A percentile compares a stretch with the other conserved stretches of the same genome.
Evolutionary conservation across 148 eudicot species (phyloP).

Genomic region (Heliamphora exappendiculata): DNA sequence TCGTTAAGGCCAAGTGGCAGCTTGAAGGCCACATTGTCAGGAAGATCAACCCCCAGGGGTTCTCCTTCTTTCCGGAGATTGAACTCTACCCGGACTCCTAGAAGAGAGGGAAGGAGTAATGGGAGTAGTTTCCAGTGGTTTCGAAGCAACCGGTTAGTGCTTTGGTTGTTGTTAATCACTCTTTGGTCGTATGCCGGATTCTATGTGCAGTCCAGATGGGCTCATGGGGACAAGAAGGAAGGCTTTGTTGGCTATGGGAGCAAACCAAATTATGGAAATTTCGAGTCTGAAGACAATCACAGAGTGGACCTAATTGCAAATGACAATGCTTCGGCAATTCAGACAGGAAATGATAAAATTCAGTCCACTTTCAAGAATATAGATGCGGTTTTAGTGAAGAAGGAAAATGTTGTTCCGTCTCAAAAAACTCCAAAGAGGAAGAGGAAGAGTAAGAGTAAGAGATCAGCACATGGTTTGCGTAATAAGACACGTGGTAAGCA

Average conservation of each 20-base stretch:
- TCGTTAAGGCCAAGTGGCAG: conserved; percentile 35
- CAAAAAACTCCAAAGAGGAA: conserved; percentile 25
- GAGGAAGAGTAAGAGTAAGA: conserved; percentile 37
- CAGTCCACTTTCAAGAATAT: conserved; percentile 19
- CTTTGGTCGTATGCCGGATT: conserved; percentile 96
- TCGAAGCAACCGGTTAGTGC: conserved; percentile 64
- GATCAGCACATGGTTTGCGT: conserved; percentile 37
- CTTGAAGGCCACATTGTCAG: conserved; percentile 71
- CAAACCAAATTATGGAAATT: conserved; percentile 24
- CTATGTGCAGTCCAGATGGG: conserved; percentile 94
- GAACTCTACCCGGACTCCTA: conserved; percentile 61
- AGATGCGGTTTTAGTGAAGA: conserved; percentile 27
- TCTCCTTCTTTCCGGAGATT: conserved; percentile 77
- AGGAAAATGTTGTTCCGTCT: conserved; percentile 21
- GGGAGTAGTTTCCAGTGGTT: conserved; percentile 46
- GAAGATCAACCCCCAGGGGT: conserved; percentile 74
- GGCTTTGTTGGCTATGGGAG: conserved; percentile 55
- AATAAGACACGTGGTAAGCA: conserved; percentile 34
- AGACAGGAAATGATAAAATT: conserved; percentile 14
- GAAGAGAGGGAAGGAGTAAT: conserved; percentile 50
- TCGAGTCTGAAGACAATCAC: conserved; percentile 19
- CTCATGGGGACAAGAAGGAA: conserved; percentile 72
- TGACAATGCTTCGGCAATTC: conserved; percentile 23
- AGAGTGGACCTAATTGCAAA: conserved; percentile 35
- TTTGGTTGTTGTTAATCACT: conserved; percentile 94